Conservation (phyloP, 768 basidiomycete species). For the Lepiota venenata region DNA sequence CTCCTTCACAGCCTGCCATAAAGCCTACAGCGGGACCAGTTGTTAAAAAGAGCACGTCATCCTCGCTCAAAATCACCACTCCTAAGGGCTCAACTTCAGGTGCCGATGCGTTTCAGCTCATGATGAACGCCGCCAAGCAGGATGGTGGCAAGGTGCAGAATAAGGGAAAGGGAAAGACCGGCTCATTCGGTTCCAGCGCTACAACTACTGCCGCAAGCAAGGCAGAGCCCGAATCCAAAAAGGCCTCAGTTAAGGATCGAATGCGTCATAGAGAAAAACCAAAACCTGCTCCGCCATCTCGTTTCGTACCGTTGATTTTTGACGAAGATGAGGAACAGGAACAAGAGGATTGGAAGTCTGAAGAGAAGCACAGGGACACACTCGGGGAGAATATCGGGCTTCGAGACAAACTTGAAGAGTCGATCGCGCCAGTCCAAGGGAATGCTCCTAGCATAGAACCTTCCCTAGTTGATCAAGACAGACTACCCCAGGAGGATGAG, state of each 20-base stretch:
- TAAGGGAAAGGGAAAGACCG: conserved; percentile 18
- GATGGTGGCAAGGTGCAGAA: conserved; percentile 2
- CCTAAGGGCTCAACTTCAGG: neutral
- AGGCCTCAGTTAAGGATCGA: conserved; percentile 17
- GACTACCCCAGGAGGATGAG: neutral
- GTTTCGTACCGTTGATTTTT: conserved; percentile 21
- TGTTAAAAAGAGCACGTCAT: neutral
- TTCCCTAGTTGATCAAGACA: neutral
- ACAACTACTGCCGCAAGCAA: conserved; percentile 16
- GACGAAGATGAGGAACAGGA: conserved; percentile 28
- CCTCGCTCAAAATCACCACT: conserved; percentile 2
- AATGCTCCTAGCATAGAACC: neutral
- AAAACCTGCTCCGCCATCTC: conserved; percentile 20
- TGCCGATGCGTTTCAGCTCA: conserved; percentile 4
- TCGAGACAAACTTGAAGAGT: neutral
- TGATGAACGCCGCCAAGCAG: conserved; percentile 9
- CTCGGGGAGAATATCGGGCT: neutral
- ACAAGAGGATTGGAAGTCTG: conserved; percentile 2
- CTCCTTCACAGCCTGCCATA: conserved; percentile 4
- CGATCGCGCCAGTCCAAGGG: neutral
- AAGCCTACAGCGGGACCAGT: conserved; percentile 19
- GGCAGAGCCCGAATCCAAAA: conserved; percentile 30
- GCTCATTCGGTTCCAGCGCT: neutral
- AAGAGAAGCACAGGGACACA: neutral
- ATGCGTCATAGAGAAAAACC: conserved; percentile 12